Evolutionary conservation across 208 protist genomes (phyloP).

Genomic region (Leishmania turanica): DNA sequence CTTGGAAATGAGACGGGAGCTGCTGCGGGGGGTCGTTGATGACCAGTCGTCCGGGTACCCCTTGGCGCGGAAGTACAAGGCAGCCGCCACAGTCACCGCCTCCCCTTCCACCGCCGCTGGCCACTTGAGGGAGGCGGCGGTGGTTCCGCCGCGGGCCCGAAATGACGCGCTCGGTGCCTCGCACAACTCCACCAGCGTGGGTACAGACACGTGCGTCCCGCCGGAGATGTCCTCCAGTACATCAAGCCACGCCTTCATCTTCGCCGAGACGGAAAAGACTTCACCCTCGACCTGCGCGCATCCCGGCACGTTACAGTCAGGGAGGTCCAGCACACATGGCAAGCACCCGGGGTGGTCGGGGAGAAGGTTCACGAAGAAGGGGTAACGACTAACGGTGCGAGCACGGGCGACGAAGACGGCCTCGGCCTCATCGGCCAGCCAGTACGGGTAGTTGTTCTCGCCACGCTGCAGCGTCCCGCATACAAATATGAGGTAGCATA

Average conservation of each 20-base stretch:
- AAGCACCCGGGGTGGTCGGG: conserved; percentile 44
- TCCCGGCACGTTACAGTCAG: conserved; percentile 24
- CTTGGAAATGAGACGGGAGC: conserved; percentile 29
- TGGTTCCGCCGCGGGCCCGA: conserved; percentile 8
- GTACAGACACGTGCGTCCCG: conserved; percentile 33
- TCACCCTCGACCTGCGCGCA: conserved; percentile 61
- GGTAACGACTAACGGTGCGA: conserved; percentile 49
- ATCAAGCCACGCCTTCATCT: conserved; percentile 64
- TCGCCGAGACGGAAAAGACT: conserved; percentile 55
- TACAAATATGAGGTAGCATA: conserved; percentile 57
- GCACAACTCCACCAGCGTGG: conserved; percentile 32
- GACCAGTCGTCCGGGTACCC: conserved; percentile 54
- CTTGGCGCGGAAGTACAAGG: conserved; percentile 54
- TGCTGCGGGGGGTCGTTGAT: conserved; percentile 22
- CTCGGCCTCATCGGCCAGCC: conserved; percentile 53
- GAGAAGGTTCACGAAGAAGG: conserved; percentile 61
- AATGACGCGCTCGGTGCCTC: conserved; percentile 25
- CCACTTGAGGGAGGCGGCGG: not conserved
- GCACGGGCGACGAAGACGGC: conserved; percentile 50
- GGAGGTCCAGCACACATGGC: conserved; percentile 56
- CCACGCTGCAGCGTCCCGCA: conserved; percentile 73
- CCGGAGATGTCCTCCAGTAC: conserved; percentile 49
- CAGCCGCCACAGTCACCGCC: conserved; percentile 21
- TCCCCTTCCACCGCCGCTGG: not conserved
- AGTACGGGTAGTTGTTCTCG: conserved; percentile 74